Base-by-base conservation (phyloP, 495 filamentous ascomycete genomes). In the Tuber borchii region DNA sequence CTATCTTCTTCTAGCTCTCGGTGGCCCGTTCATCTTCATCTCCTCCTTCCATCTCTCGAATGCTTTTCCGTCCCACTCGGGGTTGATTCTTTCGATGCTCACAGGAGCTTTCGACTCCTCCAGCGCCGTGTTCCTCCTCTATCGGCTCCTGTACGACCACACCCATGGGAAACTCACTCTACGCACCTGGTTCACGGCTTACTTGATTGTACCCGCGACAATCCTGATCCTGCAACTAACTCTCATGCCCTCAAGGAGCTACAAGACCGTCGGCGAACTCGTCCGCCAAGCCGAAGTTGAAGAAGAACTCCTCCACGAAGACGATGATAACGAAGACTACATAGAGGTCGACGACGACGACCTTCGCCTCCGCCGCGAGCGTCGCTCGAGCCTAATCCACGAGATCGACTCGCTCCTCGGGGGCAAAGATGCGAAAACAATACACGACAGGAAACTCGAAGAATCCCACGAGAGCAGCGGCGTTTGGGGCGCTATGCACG, bases 1-100 rank as follows among this genome's bases (percentile, higher is more conserved):
- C 20, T 97, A 97, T 82, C 86, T 95, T 12, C 89, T 94, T 73
- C 86, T 97, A 6, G 92, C 93, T 0, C 85, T 97, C 17, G 94
- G 93, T 40, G 94, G 94, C 0, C 93, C 94, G 0, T 97, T 97
- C 81, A 89, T 94, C 40, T 97, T 95, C 85, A 97, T 97, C 75
- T 90, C 92, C 20, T 93, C 90, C 3, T 97, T 97, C 85, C 94
- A 97, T 78, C 87, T 97, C n/a, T 94, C 91, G 68, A 97, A 97
- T 79, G 90, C 93, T 19, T 97, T 97, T 81, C 94, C 94, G 1
- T 86, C 87, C n/a, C 89, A 91, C 77, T 96, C 93, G 1, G 94
- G 94, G 5, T 84, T 96, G 22, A 94, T 97, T 72, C 86, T 97
- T 4, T 93, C 94, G 0, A 87, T 94, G 45, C 85, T 97, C 31